Evolutionary conservation across 2,329 filamentous ascomycete species (phyloP), one percentile per base, ranked within the genome.

Genomic region (Pseudophaeomoniella oleicola): DNA sequence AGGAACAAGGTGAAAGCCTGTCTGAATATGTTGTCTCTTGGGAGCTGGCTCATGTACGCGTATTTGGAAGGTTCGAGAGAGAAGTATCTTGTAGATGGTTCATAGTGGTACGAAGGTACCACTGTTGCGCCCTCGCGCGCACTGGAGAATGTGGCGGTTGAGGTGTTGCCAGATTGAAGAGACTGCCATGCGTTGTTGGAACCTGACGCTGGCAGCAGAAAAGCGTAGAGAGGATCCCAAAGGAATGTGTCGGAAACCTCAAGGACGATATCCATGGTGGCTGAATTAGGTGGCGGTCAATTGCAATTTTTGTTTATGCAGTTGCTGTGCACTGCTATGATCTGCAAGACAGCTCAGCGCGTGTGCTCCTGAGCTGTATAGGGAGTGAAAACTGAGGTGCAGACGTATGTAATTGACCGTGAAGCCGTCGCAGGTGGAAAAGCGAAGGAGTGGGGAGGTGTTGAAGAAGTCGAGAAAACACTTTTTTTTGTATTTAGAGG

Each of bases 191-290:
- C 67, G 51, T 70, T 71, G 13, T 66, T 67, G 17, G 66, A 63
- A 10, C 66, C 60, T 18, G 60, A 64, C 32, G 64, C 63, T 5
- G 87, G 86, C n/a, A 82, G 64, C 4, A 81, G 47, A 22, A 63
- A 67, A 35, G 86, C 78, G 55, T 92, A 94, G 40, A 81, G 49
- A 47, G 78, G 73, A 62, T 96, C 88, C 58, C 81, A 80, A 44
- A 87, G 51, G 52, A 80, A 84, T 49, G 78, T 83, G 62, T 96
- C 88, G 60, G 75, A 71, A 41, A 87, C 50, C 61, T 94, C 87
- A 46, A 94, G 79, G 32, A 90, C 75, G 62, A 94, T 75, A 68
- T 96, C 88, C 88, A 96, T 94, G 58, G 55, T 66, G 63, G 12
- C 5, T 6, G 5, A 15, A 14, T 5, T 32, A 14, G 10, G 13